Evolutionary conservation across 352 stramenopile species (phyloP), one percentile per base, ranked within the genome.

Genomic region (Pythium guiyangense): DNA sequence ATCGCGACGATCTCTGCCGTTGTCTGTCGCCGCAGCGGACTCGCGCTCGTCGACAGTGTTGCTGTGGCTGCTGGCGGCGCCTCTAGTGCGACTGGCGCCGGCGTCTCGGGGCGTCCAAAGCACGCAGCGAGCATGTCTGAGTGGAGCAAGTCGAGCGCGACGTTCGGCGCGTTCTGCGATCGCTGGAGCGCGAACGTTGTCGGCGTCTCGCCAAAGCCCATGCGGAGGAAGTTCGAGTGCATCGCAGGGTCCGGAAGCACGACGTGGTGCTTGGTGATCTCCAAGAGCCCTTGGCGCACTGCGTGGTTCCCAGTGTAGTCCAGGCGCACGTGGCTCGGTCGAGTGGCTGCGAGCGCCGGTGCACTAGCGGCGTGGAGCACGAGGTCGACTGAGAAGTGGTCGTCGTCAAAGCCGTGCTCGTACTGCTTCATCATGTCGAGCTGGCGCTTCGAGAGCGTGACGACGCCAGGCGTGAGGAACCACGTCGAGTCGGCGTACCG

Each of bases 381-480:
- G 12, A 94, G 71, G 55, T 94, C 84, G 42, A 92, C 66, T 2
- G 75, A 90, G 52, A 94, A 94, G 6, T 84, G 63, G 9, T 92
- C 81, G 26, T 90, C 79, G 48, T 90, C 83, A 63, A 94, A 94
- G 12, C 74, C 82, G 47, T 88, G 70, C 40, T 92, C 81, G 56
- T 92, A 94, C 54, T 92, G 80, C 57, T 92, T 92, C 77, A 92
- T 91, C 54, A 94, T 64, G 52, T 94, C 84, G 5, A 94, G 52
- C 52, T 89, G 71, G 14, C 64, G 57, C 61, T 92, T 94, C 49
- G 74, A 83, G 6, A 92, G 65, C 15, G 80, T 90, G 20, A 94
- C 68, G 3, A 94, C 55, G 2, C 84, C 84, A 0, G 82, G 73
- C 4, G 59, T 42, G 11, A 91, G 63, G 62, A 92, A 94, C 69